Conservation (phyloP, 1,284 basidiomycete species). For the Trichosporon sp. region DNA sequence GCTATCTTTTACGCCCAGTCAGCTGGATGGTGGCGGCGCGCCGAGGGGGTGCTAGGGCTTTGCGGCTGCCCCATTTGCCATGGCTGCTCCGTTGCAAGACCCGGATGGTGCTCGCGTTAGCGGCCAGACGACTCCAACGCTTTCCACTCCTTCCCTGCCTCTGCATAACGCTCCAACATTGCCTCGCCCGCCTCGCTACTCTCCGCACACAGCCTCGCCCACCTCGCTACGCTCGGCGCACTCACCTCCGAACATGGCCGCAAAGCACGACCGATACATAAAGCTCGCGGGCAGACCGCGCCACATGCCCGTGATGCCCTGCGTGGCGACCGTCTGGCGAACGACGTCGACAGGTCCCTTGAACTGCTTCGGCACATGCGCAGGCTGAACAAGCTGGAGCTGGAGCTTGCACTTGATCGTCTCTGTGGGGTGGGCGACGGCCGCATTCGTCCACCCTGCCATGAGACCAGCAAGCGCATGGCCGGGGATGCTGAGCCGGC, state of each 20-base stretch:
- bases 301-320: slow-evolving; percentile 46
- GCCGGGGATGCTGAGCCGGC: slow-evolving; percentile 40
- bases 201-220: slow-evolving; percentile 7
- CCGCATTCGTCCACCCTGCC: slow-evolving; percentile 47
- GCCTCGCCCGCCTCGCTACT: neutral
- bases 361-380: slow-evolving; percentile 32
- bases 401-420: slow-evolving; percentile 49
- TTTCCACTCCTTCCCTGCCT: too few relatives aligned
- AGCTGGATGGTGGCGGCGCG: neutral
- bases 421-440: slow-evolving; percentile 48
- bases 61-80: too few relatives aligned
- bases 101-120: too few relatives aligned
- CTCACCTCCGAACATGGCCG: slow-evolving; percentile 47
- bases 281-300: slow-evolving; percentile 43
- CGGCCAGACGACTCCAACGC: too few relatives aligned
- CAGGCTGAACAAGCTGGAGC: slow-evolving; percentile 39
- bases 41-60: too few relatives aligned
- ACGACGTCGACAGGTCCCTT: slow-evolving; percentile 44
- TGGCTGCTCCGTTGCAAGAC: too few relatives aligned
- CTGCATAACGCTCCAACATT: too few relatives aligned
- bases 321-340: slow-evolving; percentile 36
- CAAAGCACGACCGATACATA: slow-evolving; percentile 44
- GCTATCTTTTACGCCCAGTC: too few relatives aligned
- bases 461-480: slow-evolving; percentile 44
- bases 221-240: neutral